Conservation (phyloP, 495 filamentous ascomycete species). For the Bombardia bombarda region DNA sequence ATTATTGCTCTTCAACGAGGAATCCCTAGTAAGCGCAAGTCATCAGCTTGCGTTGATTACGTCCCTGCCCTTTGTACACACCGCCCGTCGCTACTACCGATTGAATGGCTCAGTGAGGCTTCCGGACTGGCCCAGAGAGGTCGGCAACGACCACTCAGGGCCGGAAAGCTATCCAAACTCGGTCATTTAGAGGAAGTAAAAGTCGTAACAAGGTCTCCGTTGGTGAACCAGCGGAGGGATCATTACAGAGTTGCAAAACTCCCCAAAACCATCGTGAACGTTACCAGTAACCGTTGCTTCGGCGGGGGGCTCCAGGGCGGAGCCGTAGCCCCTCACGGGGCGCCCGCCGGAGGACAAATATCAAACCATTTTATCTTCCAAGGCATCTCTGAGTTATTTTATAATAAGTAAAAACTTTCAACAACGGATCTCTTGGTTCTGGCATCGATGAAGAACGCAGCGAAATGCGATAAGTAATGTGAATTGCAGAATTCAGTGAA, state of each 20-base stretch:
- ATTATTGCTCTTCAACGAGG: conserved; percentile 76
- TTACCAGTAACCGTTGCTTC: conserved; percentile 28
- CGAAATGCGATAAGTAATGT: conserved; percentile 68
- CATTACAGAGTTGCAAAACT: conserved; percentile 44
- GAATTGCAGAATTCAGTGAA: conserved; percentile 69
- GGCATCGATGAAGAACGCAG: conserved; percentile 67
- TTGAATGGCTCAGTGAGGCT: conserved; percentile 68
- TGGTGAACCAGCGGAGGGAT: conserved; percentile 65
- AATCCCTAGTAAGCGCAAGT: conserved; percentile 69
- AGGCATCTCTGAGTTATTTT: conserved; percentile 27
- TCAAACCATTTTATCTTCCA: conserved; percentile 19
- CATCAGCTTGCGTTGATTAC: conserved; percentile 69
- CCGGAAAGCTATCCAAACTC: conserved; percentile 66
- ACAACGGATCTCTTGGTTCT: conserved; percentile 67
- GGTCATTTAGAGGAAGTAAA: conserved; percentile 72
- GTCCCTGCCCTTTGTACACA: conserved; percentile 68
- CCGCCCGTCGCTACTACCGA: conserved; percentile 67
- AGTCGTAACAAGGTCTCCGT: conserved; percentile 71
- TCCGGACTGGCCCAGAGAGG: conserved; percentile 58
- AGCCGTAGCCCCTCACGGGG: conserved; percentile 2
- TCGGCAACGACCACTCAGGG: conserved; percentile 56
- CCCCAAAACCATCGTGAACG: conserved; percentile 23
- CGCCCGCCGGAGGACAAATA: conserved; percentile 25
- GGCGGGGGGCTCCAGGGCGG: conserved; percentile 25
- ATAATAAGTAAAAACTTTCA: conserved; percentile 56